phyloP scores from a whole-genome alignment of 352 stramenopile species.

The Phytophthora pluvialis region DNA sequence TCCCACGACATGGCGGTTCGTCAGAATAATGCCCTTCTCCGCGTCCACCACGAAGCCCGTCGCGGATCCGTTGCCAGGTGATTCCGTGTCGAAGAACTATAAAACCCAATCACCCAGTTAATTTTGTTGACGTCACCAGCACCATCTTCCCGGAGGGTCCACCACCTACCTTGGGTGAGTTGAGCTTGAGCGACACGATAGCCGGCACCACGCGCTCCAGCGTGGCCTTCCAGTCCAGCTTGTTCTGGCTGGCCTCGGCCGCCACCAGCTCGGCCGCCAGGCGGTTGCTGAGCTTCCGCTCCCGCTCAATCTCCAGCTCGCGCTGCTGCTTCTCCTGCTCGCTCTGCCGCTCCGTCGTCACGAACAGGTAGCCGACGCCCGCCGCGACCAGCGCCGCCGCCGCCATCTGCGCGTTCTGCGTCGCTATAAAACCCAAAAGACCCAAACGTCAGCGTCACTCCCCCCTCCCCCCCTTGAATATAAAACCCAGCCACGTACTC shows the following conservation, averaged over 20 bases:
- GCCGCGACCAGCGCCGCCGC: conserved; percentile 39
- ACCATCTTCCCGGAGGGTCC: not conserved
- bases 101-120: conserved; percentile 25
- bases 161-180: conserved; percentile 75
- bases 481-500: conserved; percentile 26
- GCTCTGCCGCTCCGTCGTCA: conserved; percentile 50
- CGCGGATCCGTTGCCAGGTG: conserved; percentile 85
- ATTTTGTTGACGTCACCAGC: conserved; percentile 8
- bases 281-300: conserved; percentile 69
- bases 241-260: conserved; percentile 72
- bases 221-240: conserved; percentile 84
- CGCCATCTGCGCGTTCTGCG: conserved; percentile 34
- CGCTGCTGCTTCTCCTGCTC: conserved; percentile 62
- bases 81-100: conserved; percentile 92
- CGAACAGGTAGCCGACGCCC: conserved; percentile 58
- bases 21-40: conserved; percentile 92
- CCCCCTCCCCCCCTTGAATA: not conserved
- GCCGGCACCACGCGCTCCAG: conserved; percentile 84
- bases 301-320: conserved; percentile 65
- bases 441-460: conserved; percentile 8
- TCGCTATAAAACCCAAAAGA: conserved; percentile 21
- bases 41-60: conserved; percentile 94
- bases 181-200: conserved; percentile 90
- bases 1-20: conserved; percentile 93
- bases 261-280: conserved; percentile 71